Evolutionary conservation across 768 basidiomycete genomes (phyloP), one percentile per base, ranked within the genome.

Genomic region (Neoboletus magnificus): DNA sequence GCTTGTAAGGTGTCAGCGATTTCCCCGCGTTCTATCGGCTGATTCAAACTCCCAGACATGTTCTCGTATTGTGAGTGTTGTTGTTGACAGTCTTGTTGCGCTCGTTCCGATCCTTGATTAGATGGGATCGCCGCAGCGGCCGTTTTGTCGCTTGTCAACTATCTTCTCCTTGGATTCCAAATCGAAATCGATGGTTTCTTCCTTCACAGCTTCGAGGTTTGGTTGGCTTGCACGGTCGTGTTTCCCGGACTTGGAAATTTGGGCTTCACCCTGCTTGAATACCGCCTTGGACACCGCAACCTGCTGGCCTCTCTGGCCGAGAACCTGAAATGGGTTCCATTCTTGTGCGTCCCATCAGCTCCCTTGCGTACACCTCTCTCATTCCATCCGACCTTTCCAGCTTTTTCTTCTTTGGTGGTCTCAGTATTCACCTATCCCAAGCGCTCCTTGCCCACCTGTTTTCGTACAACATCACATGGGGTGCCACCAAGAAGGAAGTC

Each of bases 171-270:
- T 20, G 89, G 89, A 2, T 87, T 84, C 72, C 77, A 78, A 66
- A 75, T 89, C 68, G 76, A 79, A 5, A 80, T 88, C 36, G 89
- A 91, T 62, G 85, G 82, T 5, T 90, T 78, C 70, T 91, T 89
- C 72, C 79, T 88, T 69, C 87, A 86, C 69, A 82, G 80, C 61
- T 90, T 90, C 73, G 89, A 91, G 68, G 84, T 90, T 61, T 90
- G 85, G 82, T 77, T 91, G 30, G 87, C 89, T n/a, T 84, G 82
- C 16, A 82, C 82, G 1, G 80, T 87, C 3, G 84, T 91, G 22
- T 91, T 91, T 69, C 84, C 84, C 65, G 87, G 87, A 1, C 79
- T 82, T 11, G 89, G 89, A 0, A 91, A 82, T 48, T 48, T 90
- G 12, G 87, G 87, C 8, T 89, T 84, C 68, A 84, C 86, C 11